Conservation (phyloP, 2,329 filamentous ascomycete genomes). For the Neopestalotiopsis clavispora region DNA sequence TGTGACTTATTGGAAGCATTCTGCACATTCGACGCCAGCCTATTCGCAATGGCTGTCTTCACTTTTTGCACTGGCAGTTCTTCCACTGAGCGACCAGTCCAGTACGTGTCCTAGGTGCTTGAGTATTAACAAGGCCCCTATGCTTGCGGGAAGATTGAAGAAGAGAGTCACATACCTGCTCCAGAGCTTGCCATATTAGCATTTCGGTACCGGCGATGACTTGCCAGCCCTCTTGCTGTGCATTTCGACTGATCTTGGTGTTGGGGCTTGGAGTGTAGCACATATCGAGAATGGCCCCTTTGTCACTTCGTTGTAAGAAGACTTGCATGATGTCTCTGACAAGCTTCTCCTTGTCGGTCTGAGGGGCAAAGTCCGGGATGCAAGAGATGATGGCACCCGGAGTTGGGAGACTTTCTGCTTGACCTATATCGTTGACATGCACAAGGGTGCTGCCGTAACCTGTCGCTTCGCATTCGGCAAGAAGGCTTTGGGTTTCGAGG, state of each 20-base stretch:
- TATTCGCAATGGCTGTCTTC: background rate
- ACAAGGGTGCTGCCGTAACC: conserved; percentile 65
- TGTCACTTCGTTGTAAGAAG: conserved; percentile 53
- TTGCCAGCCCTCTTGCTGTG: conserved; percentile 68
- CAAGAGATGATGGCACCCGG: conserved; percentile 75
- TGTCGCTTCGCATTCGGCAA: conserved; percentile 63
- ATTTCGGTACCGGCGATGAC: conserved; percentile 79
- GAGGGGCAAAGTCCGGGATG: conserved; percentile 75
- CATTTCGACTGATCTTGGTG: conserved; percentile 68
- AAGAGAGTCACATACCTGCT: conserved; percentile 42
- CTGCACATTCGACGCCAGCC: background rate
- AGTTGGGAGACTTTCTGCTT: conserved; percentile 61
- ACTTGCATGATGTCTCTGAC: conserved; percentile 61
- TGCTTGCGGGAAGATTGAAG: background rate
- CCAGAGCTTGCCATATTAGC: conserved; percentile 77
- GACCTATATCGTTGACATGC: conserved; percentile 62
- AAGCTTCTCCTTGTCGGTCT: conserved; percentile 63
- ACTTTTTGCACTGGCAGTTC: background rate
- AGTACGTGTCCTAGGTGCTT: background rate
- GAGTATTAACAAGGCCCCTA: background rate
- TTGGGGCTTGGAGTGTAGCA: conserved; percentile 78
- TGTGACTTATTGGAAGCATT: no score
- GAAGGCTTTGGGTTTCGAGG: conserved; percentile 69
- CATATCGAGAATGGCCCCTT: conserved; percentile 79
- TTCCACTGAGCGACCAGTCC: background rate